Evolutionary conservation across 768 basidiomycete species (phyloP).

Genomic region (Agaricus subrufescens): DNA sequence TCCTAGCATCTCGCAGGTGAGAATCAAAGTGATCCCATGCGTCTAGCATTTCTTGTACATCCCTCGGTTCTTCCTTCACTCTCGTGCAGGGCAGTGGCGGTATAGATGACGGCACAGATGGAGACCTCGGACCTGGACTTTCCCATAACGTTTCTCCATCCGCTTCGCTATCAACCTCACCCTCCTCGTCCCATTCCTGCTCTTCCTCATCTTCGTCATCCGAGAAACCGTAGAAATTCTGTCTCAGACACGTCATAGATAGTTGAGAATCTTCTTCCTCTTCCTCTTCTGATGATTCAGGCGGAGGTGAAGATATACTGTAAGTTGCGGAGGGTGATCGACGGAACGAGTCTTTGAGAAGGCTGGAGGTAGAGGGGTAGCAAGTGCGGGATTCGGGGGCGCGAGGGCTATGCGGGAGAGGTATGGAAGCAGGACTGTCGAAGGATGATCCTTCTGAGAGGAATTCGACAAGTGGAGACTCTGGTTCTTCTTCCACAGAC

Average conservation of each 20-base stretch:
- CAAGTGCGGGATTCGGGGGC: conserved; percentile 29
- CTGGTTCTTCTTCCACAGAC: conserved; percentile 36
- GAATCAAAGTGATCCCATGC: conserved; percentile 65
- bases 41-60: conserved; percentile 62
- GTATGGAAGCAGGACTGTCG: conserved; percentile 52
- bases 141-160: conserved; percentile 62
- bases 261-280: conserved; percentile 41
- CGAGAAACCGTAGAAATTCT: conserved; percentile 22
- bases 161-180: conserved; percentile 47
- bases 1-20: conserved; percentile 35
- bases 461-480: conserved; percentile 7
- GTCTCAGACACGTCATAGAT: conserved; percentile 33
- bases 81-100: conserved; percentile 23
- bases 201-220: conserved; percentile 21
- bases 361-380: conserved; percentile 20
- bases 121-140: conserved; percentile 59
- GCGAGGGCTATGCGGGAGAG: conserved; percentile 44
- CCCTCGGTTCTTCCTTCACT: conserved; percentile 58
- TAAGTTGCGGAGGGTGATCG: conserved; percentile 58
- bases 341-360: conserved; percentile 28
- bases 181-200: conserved; percentile 36
- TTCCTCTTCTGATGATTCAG: conserved; percentile 61
- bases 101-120: conserved; percentile 43
- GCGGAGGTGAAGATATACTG: conserved; percentile 63
- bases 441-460: conserved; percentile 36